Evolutionary conservation across 371 early-diverging fungal species (phyloP), one percentile per base, ranked within the genome.

Genomic region (Conidiobolus coronatus): DNA sequence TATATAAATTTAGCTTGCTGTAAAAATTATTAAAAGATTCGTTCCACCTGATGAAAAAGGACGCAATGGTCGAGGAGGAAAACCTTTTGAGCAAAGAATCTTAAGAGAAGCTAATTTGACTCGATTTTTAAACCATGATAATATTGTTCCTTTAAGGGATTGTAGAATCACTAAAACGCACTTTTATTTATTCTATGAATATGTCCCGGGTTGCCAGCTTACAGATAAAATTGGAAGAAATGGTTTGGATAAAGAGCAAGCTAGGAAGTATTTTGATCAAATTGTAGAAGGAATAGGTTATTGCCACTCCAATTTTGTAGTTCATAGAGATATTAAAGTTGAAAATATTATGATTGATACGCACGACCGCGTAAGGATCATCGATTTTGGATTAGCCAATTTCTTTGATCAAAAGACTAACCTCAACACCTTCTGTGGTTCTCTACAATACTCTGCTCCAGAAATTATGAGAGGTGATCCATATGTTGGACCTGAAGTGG

Each of bases 351-450:
- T 51, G 33, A 40, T 51, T 18, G 51, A 51, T 38, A 19, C 11
- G 4, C 13, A 45, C 6, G 44, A 51, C 35, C 36, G 35, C 19
- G 40, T 51, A 2, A 36, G 37, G 14, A 34, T 51, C 4, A 51
- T 51, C 35, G 51, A 51, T 34, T 51, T 51, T 29, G 51, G 51
- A 8, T 23, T 51, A 34, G 51, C 51, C 51, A 51, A 51, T 33
- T 51, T 44, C 20, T 51, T 42, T 35, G 40, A 45, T 23, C 37
- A 29, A 20, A 45, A 45, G 12, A 24, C 48, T 20, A 20, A 14
- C 11, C 21, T 51, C 4, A 45, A 51, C 14, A 51, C 51, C 20
- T 44, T 42, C 36, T 51, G 51, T 45, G 51, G 51, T 14, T 45
- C 45, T 12, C 13, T 51, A 29, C 51, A 41, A n/a, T 51, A 51